Base-by-base conservation (phyloP, 305 asterid species). In the Salvia sclarea region DNA sequence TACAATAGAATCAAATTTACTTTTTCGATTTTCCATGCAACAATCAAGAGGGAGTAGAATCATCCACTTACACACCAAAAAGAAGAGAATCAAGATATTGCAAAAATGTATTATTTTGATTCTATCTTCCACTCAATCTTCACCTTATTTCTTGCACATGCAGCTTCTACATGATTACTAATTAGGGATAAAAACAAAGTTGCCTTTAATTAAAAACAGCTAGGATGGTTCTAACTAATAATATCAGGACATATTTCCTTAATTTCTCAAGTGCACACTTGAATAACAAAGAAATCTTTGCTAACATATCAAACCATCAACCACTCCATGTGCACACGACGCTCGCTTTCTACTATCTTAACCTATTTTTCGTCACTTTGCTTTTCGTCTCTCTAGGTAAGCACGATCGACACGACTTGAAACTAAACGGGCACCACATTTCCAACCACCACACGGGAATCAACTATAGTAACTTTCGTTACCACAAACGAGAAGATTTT, bases 291-390 rank as follows among this genome's bases (percentile, higher is more conserved):
- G n/a, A n/a, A n/a, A n/a, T n/a, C n/a, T n/a, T n/a, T n/a, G n/a
- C n/a, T n/a, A n/a, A n/a, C n/a, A n/a, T n/a, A n/a, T n/a, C n/a
- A n/a, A n/a, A 17, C 8, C 24, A 43, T 31, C 43, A 30, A 71
- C 76, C 33, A 55, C 71, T 52, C 22, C 71, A 64, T 55, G 60
- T 54, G 71, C 25, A 56, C 47, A 13, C 8, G 67, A 5, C 0
- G 0, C 50, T 20, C 10, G 8, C 53, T 28, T 22, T 41, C 61
- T 10, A 16, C 14, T 11, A 18, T 50, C 43, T n/a, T 17, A 16
- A 18, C 33, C 17, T 3, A 14, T 8, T 9, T 8, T 8, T 24
- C 14, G 25, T 14, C 63, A 56, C 18, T 14, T 54, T n/a, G 16
- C 60, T 38, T 20, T 21, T 6, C 18, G 2, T 18, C 50, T 38